Base-by-base conservation (phyloP, 2,329 filamentous ascomycete genomes). In the Trichoderma koningii region DNA sequence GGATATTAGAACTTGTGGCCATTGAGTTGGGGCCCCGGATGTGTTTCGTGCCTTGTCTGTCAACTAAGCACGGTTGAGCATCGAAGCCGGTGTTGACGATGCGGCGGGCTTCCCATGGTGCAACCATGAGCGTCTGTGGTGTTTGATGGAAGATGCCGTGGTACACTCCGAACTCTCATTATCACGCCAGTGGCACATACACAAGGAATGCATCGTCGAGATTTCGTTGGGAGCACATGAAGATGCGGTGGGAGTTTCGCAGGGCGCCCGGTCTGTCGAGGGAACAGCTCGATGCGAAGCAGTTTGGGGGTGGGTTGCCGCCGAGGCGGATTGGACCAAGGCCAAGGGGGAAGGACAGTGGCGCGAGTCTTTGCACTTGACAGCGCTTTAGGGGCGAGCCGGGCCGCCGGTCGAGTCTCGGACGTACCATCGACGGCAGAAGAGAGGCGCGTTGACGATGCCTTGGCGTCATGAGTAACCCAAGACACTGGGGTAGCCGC, bases 391-490 rank as follows among this genome's bases (percentile, higher is more conserved):
- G 50, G 50, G 38, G 55, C 65, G 65, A 64, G 65, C 65, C 65
- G 65, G 55, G 48, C 65, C 65, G 65, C 61, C 53, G 62, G 65
- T 64, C 55, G 55, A 60, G 61, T 45, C 38, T 66, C 65, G 65
- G 64, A 50, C 63, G 63, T 56, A 64, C 47, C 28, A 52, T 61
- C 26, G 48, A 52, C 38, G 45, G 55, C 38, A 59, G 53, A 57
- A n/a, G 34, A 47, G 57, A 45, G 47, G 41, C 50, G 59, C 48
- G 17, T 47, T 63, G 59, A 63, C 41, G 59, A 53, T 63, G 52
- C 21, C 62, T 57, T 53, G 59, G 59, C 59, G 50, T 55, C 59
- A 63, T 63, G 21, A 63, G 50, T 34, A 2, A 63, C 59, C 59
- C 59, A 38, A 63, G 50, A 55, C 50, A 34, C 26, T 30, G 50